Percentiles rank a stretch among this genome's conserved stretches.
Evolutionary conservation across 2,329 filamentous ascomycete genomes (phyloP).

Genomic region (Claviceps sp.): DNA sequence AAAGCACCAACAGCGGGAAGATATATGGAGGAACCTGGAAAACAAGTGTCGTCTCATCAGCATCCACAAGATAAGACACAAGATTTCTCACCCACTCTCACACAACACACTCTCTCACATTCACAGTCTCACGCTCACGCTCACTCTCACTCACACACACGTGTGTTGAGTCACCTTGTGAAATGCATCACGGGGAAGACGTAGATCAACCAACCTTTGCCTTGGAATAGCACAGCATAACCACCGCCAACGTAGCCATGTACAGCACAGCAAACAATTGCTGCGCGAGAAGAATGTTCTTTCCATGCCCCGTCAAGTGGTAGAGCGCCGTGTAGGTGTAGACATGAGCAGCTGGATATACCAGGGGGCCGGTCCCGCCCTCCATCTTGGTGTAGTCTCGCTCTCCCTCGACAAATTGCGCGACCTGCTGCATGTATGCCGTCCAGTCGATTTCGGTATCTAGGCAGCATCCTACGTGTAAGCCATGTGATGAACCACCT

Average conservation of each 20-base stretch:
- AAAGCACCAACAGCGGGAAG: constrained; percentile 71
- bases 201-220: constrained; percentile 41
- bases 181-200: too few species aligned
- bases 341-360: constrained; percentile 89
- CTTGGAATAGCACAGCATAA: constrained; percentile 68
- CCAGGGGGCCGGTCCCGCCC: constrained; percentile 81
- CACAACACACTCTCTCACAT: too few species aligned
- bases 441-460: constrained; percentile 98
- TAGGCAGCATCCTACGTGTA: constrained; percentile 11
- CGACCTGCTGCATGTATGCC: constrained; percentile 91
- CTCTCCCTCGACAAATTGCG: constrained; percentile 69
- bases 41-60: background rate
- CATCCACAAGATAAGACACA: background rate
- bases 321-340: constrained; percentile 79
- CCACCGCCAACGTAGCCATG: constrained; percentile 57
- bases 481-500: background rate
- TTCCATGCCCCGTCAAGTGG: constrained; percentile 60
- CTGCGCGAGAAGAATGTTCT: constrained; percentile 69
- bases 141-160: too few species aligned
- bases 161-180: background rate
- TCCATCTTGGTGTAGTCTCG: constrained; percentile 76
- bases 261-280: constrained; percentile 72
- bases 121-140: too few species aligned
- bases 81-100: too few species aligned
- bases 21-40: constrained; percentile 68